Evolutionary conservation across 139 green algal species (phyloP).

Genomic region (Closterium sp.): DNA sequence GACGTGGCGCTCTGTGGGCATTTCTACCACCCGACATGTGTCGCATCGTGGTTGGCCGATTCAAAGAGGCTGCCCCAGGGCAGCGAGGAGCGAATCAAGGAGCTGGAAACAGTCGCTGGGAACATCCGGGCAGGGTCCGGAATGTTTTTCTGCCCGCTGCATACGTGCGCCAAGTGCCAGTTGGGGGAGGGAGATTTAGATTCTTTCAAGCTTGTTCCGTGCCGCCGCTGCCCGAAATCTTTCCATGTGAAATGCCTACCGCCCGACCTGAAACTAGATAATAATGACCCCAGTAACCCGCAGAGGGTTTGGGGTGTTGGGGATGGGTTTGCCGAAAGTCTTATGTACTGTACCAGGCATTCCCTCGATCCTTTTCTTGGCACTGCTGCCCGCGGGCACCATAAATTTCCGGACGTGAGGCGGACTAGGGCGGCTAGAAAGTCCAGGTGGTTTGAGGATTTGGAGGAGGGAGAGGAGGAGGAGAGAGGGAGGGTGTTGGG

Average conservation of each 20-base stretch:
- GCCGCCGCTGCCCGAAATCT: conserved; percentile 60
- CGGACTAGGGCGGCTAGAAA: not conserved
- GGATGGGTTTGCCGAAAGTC: not conserved
- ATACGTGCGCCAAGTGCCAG: conserved; percentile 16
- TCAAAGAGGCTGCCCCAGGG: conserved; percentile 25
- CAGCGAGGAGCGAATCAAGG: conserved; percentile 46
- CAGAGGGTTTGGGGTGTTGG: not conserved
- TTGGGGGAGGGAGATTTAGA: not conserved
- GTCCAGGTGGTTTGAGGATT: not conserved
- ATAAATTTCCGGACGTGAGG: not conserved
- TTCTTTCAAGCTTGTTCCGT: conserved; percentile 54
- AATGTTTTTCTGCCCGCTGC: conserved; percentile 30
- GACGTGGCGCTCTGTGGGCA: conserved; percentile 55
- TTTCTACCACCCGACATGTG: conserved; percentile 60
- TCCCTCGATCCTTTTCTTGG: not conserved
- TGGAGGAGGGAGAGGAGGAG: conserved; percentile 1
- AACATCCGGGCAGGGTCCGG: not conserved
- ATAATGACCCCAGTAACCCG: not conserved
- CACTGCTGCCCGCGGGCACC: not conserved
- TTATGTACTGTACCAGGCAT: not conserved
- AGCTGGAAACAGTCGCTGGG: not conserved
- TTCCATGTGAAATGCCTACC: conserved; percentile 63
- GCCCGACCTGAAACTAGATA: not conserved
- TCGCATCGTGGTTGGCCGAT: conserved; percentile 3
- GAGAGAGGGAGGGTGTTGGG: not conserved